Evolutionary conservation across 768 basidiomycete genomes (phyloP), one percentile per base, ranked within the genome.

Genomic region (Lactarius sp.): DNA sequence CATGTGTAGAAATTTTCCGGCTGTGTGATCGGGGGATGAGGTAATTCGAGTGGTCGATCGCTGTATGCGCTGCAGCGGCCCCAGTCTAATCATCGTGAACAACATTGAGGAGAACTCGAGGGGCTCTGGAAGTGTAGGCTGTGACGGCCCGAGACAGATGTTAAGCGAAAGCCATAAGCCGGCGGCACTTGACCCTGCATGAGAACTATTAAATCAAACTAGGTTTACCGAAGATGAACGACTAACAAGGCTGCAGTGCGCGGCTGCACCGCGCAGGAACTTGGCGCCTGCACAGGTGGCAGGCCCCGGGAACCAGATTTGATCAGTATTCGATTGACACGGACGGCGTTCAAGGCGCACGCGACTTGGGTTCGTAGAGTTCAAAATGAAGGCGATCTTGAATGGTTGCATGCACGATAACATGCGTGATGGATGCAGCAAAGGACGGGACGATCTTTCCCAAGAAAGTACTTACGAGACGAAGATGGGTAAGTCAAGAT

Each of bases 81-180:
- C 16, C 37, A n/a, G 4, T 47, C 34, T 16, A 56, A 41, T 31
- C 54, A 20, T 44, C n/a, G n/a, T n/a, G n/a, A 50, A 33, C 34
- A 52, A 14, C 54, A 47, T 56, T 18, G 63, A 64, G 58, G 63
- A 42, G 54, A 59, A 60, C 54, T 65, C 34, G 36, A 52, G 53
- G 46, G 59, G 54, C 34, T 54, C 41, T 22, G 63, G 39, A 51
- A 22, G 47, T 42, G 20, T 41, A 46, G 50, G 46, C 47, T 60
- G 34, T 39, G 59, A 64, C 27, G 53, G 59, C 54, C 49, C 49
- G 64, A 60, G 41, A 60, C 41, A 18, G 41, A 56, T 51, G 22
- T 31, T 65, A 65, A 65, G 64, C 64, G 64, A 65, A 55, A 56
- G 54, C 47, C 50, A 50, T 60, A 65, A 65, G 64, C 64, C 59